phyloP scores from a whole-genome alignment of 2,329 filamentous ascomycete species.

The Xylariaceae sp. region DNA sequence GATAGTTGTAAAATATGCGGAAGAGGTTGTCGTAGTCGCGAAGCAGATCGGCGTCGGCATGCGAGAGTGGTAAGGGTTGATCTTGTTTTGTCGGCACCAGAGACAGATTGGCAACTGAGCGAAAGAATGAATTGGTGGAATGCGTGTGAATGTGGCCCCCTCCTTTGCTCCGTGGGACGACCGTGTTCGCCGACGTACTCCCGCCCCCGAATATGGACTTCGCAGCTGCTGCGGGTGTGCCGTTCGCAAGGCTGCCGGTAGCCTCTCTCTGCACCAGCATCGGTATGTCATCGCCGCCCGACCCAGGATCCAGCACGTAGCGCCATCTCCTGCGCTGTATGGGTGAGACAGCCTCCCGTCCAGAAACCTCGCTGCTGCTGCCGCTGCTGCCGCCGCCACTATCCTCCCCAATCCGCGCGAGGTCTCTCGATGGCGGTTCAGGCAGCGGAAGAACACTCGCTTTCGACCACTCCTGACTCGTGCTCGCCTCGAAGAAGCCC shows the following conservation, averaged over 20 bases:
- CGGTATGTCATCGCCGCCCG: slow-evolving; percentile 67
- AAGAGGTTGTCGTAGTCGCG: slow-evolving; percentile 95
- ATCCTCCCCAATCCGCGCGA: slow-evolving; percentile 48
- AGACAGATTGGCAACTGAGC: slow-evolving; percentile 75
- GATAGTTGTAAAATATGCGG: slow-evolving; percentile 90
- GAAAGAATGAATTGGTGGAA: slow-evolving; percentile 60
- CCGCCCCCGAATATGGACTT: slow-evolving; percentile 52
- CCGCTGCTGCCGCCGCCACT: slow-evolving; percentile 26
- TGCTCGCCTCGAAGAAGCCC: slow-evolving; percentile 86
- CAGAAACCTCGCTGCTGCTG: slow-evolving; percentile 28
- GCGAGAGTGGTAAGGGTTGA: slow-evolving; percentile 42
- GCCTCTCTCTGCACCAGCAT: slow-evolving; percentile 78
- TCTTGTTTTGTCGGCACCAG: slow-evolving; percentile 41
- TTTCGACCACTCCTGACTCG: slow-evolving; percentile 68
- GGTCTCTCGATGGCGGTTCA: slow-evolving; percentile 31
- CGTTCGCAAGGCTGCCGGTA: slow-evolving; percentile 13
- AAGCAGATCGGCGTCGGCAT: slow-evolving; percentile 65
- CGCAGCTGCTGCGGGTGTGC: slow-evolving; percentile 14
- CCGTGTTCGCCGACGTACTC: slow-evolving; percentile 29
- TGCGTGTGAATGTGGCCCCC: slow-evolving; percentile 45
- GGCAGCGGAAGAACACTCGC: slow-evolving; percentile 27
- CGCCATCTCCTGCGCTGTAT: slow-evolving; percentile 62
- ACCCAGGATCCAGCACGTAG: slow-evolving; percentile 77
- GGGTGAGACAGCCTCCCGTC: slow-evolving; percentile 28
- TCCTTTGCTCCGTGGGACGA: slow-evolving; percentile 44